These are phyloP conservation scores for Albugo candida DNA, from an alignment of 352 stramenopile species.

Conservation along the genomic window DNA sequence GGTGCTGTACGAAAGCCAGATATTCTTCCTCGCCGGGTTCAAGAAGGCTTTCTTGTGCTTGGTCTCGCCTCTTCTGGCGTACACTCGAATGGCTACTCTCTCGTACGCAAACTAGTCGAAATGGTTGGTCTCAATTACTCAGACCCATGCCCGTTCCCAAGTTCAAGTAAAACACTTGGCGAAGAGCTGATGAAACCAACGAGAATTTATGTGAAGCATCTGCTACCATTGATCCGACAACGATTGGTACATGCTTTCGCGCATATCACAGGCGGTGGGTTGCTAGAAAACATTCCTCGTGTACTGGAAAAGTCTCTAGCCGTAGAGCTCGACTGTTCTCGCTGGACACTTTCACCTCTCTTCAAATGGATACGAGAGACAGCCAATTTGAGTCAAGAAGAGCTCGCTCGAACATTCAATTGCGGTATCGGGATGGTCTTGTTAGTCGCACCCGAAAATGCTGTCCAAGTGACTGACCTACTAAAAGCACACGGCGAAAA, in stretches of 20 bases:
- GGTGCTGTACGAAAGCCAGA: conserved; percentile 84
- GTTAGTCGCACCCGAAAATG: conserved; percentile 81
- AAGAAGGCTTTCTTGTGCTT: conserved; percentile 84
- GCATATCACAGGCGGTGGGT: conserved; percentile 96
- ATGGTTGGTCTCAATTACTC: conserved; percentile 72
- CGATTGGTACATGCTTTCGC: conserved; percentile 83
- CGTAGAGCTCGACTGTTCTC: conserved; percentile 83
- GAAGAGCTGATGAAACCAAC: conserved; percentile 92
- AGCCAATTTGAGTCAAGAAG: conserved; percentile 82
- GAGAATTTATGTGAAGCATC: conserved; percentile 93
- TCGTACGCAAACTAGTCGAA: conserved; percentile 94
- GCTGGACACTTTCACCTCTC: conserved; percentile 84
- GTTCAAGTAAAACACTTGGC: conserved; percentile 71
- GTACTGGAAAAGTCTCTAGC: conserved; percentile 84
- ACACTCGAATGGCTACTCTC: conserved; percentile 98
- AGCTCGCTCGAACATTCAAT: conserved; percentile 98
- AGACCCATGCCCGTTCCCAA: conserved; percentile 48
- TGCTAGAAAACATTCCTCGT: conserved; percentile 96
- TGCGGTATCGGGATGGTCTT: conserved; percentile 98
- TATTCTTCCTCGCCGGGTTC: conserved; percentile 75
- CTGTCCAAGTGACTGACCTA: conserved; percentile 67
- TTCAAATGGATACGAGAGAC: conserved; percentile 96
- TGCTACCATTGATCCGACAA: conserved; percentile 65
- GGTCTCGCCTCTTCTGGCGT: conserved; percentile 90
- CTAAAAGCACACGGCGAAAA: conserved; percentile 75